Evolutionary conservation across 1,139 yeast genomes (phyloP).

Genomic region (Blastobotrys aristatus): DNA sequence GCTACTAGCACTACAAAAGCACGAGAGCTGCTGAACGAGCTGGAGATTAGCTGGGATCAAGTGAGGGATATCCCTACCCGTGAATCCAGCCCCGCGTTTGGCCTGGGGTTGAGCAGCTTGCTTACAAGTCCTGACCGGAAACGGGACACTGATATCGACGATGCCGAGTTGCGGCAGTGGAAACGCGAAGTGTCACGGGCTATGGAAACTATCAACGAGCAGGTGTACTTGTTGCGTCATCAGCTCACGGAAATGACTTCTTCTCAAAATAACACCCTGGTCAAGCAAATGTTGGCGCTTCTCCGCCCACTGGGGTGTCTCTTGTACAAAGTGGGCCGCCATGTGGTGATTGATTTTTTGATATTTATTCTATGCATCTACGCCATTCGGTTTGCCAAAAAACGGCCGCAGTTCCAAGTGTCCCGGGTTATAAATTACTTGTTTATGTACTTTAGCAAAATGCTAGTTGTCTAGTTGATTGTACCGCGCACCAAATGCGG

Average conservation of each 20-base stretch:
- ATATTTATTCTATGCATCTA: conserved; percentile 9
- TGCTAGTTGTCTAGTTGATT: neutral
- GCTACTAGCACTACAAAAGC: conserved; percentile 68
- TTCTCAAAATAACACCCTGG: neutral
- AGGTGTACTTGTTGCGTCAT: conserved; percentile 20
- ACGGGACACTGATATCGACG: conserved; percentile 10
- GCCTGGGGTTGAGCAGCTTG: conserved; percentile 3
- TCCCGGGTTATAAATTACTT: neutral
- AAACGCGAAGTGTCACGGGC: conserved; percentile 31
- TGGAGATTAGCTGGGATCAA: conserved; percentile 72
- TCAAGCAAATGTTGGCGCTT: neutral
- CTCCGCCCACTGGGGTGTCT: neutral
- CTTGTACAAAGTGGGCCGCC: conserved; percentile 7
- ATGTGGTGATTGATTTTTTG: conserved; percentile 13
- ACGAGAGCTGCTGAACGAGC: conserved; percentile 56
- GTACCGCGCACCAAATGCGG: too few species aligned
- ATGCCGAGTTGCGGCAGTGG: conserved; percentile 26
- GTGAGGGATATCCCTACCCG: conserved; percentile 46
- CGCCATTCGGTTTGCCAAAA: conserved; percentile 10
- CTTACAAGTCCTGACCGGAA: neutral
- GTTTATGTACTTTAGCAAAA: neutral
- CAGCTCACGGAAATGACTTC: conserved; percentile 13
- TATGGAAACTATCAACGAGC: conserved; percentile 31
- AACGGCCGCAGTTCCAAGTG: neutral
- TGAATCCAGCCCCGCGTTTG: conserved; percentile 5